Conservation (phyloP, 2,329 filamentous ascomycete species). For the Alternaria alternata region DNA sequence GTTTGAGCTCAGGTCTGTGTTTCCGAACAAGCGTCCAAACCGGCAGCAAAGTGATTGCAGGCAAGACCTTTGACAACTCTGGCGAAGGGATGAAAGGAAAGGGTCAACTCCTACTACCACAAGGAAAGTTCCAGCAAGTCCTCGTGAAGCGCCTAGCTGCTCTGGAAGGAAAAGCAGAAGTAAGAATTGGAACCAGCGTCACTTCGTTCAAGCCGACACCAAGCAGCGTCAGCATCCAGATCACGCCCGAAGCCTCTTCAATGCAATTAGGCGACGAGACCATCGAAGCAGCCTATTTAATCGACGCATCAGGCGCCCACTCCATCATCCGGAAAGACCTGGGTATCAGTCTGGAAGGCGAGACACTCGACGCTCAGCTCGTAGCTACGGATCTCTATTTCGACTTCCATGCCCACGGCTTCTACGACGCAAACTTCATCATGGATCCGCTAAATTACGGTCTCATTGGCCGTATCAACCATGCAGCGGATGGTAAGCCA, state of each 20-base stretch:
- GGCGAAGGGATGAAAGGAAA: constrained; percentile 35
- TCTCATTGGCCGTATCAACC: constrained; percentile 46
- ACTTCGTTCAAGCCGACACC: constrained; percentile 17
- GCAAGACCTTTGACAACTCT: constrained; percentile 32
- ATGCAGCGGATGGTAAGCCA: constrained; percentile 11
- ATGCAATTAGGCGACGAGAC: constrained; percentile 1
- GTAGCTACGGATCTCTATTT: constrained; percentile 52
- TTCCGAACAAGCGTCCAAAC: constrained; percentile 37
- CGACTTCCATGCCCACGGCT: constrained; percentile 49
- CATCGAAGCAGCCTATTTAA: constrained; percentile 37
- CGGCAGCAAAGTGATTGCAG: constrained; percentile 39
- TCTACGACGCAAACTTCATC: constrained; percentile 54
- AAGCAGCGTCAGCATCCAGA: constrained; percentile 17
- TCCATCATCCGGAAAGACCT: constrained; percentile 30
- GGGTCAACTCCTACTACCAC: constrained; percentile 39
- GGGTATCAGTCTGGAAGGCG: constrained; percentile 38
- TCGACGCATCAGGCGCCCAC: constrained; percentile 45
- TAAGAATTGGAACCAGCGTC: constrained; percentile 34
- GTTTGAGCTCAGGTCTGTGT: constrained; percentile 37
- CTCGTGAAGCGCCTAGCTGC: constrained; percentile 29
- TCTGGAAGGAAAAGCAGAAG: constrained; percentile 18
- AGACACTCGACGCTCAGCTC: constrained; percentile 48
- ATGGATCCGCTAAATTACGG: constrained; percentile 51
- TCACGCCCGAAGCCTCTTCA: constrained; percentile 13
- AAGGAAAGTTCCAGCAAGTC: constrained; percentile 44